Base-by-base conservation (phyloP, 2,329 filamentous ascomycete genomes). In the Rachicladosporium sp. region DNA sequence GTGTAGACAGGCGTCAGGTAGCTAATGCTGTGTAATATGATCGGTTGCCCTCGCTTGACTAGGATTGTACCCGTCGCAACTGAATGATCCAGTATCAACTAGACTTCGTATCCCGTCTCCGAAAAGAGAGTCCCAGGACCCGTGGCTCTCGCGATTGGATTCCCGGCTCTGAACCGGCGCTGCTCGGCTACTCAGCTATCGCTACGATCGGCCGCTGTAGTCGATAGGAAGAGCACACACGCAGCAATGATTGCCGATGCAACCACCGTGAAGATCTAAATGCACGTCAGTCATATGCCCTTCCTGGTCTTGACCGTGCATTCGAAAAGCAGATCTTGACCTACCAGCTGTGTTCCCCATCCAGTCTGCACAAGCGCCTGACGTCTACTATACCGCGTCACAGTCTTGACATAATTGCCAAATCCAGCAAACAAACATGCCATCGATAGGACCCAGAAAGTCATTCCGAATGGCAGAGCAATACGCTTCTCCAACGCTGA, bases 351-450 rank as follows among this genome's bases (percentile, higher is more conserved):
- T 29, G 91, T 96, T 62, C 86, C 89, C 82, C 84, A 91, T 1
- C 91, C 91, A 23, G 78, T 82, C 65, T 98, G 91, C 31, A 98
- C 91, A 46, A 96, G 72, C 0, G 91, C 91, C 19, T 73, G 71
- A 48, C 79, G 76, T 31, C 74, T 70, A 50, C 82, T 82, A 59
- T 94, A 98, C 56, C 84, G 80, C 51, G 82, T 82, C 15, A 96
- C 78, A 51, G 70, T 75, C 68, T 77, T 80, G 46, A 94, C 78
- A 56, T 98, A 98, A 56, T 94, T 96, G 1, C 78, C 78, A 44
- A 93, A 64, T 0, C 91, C 91, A 10, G 81, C 76, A 1, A 70
- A 63, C 21, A 98, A 65, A 48, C 84, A 93, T n/a, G 77, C 68
- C 1, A 93, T 60, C 8, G 83, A 78, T 4, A 98, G 69, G 0